Evolutionary conservation across 371 early-diverging fungal genomes (phyloP).

Genomic region (Saksenaea vasiformis): DNA sequence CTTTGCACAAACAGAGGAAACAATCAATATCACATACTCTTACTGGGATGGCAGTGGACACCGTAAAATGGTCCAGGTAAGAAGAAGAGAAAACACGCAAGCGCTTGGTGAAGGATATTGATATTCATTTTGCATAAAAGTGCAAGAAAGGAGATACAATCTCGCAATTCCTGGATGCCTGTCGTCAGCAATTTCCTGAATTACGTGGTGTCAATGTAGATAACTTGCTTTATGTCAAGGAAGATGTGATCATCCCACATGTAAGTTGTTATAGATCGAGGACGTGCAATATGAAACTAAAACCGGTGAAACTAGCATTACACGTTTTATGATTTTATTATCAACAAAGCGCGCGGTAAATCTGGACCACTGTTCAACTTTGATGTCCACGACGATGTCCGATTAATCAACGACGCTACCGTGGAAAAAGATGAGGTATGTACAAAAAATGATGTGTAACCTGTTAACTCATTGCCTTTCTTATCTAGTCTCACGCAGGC

Average conservation of each 20-base stretch:
- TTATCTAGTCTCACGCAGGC: conserved; percentile 84
- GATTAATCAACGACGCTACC: conserved; percentile 83
- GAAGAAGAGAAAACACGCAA: background rate
- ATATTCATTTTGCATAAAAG: too few relatives aligned
- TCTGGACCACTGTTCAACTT: conserved; percentile 94
- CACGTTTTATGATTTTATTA: conserved; percentile 95
- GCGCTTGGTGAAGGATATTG: too few relatives aligned
- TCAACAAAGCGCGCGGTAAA: conserved; percentile 95
- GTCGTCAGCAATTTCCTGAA: conserved; percentile 80
- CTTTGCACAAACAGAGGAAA: conserved; percentile 58
- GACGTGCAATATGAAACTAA: background rate
- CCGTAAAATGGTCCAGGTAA: conserved; percentile 78
- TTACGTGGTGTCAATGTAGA: conserved; percentile 83
- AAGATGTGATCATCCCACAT: conserved; percentile 95
- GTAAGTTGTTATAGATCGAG: conserved; percentile 39
- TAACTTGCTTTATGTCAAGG: conserved; percentile 90
- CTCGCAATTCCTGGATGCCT: conserved; percentile 82
- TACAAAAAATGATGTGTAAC: too few relatives aligned
- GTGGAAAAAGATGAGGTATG: conserved; percentile 85
- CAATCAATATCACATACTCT: conserved; percentile 84
- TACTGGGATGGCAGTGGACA: conserved; percentile 98
- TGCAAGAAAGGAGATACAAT: conserved; percentile 93
- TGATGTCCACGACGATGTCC: conserved; percentile 93
- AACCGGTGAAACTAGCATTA: too few relatives aligned
- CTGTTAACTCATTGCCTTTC: background rate